Evolutionary conservation across 73 alveolate species (phyloP).

Genomic region (Paramecium octaurelia): DNA sequence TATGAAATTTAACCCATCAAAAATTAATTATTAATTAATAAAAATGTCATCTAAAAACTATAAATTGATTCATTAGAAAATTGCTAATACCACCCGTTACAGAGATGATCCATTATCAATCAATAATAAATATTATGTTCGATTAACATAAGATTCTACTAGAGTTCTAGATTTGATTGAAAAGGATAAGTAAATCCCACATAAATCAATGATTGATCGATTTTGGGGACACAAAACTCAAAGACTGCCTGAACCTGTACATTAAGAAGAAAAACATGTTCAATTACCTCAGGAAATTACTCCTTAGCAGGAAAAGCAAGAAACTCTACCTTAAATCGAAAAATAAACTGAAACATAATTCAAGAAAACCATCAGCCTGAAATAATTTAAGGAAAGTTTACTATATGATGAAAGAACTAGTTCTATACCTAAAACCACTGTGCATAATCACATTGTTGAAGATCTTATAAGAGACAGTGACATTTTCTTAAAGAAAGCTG

Average conservation of each 20-base stretch:
- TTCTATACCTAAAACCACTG: conserved; percentile 56
- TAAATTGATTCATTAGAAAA: conserved; percentile 13
- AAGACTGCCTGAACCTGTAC: not conserved
- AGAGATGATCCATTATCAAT: conserved; percentile 29
- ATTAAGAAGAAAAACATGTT: not conserved
- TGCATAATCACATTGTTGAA: conserved; percentile 38
- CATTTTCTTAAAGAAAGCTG: not conserved
- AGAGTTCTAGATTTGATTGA: conserved; percentile 13
- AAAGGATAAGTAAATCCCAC: not conserved
- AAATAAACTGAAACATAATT: not conserved
- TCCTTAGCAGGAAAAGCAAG: not conserved
- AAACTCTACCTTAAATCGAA: not conserved
- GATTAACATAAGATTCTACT: not conserved
- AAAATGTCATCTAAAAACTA: conserved; percentile 44
- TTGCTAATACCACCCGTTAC: not conserved
- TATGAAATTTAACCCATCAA: not conserved
- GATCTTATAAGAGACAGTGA: conserved; percentile 43
- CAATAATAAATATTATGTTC: not conserved
- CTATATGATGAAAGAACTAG: conserved; percentile 56
- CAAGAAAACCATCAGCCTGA: not conserved
- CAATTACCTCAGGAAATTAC: not conserved
- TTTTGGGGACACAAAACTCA: not conserved
- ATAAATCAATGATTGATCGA: not conserved
- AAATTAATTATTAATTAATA: not conserved
- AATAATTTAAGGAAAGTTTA: conserved; percentile 53